A percentile compares a stretch with the other conserved stretches of the same genome.
Evolutionary conservation across 1,284 basidiomycete genomes (phyloP).

Genomic region (Hypsizygus ulmarius): DNA sequence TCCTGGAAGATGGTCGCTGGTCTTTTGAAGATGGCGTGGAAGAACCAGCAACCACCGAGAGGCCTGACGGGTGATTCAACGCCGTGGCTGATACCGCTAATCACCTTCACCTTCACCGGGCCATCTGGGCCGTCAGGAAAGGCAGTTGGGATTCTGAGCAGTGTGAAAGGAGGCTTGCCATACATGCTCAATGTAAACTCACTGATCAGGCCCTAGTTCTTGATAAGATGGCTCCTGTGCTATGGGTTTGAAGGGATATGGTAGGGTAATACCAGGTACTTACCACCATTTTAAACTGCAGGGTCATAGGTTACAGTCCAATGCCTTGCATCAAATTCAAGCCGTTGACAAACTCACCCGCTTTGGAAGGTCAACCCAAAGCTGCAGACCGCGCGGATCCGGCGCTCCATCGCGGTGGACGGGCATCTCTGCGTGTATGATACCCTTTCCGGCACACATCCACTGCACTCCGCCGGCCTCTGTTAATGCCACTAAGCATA

Average conservation of each 20-base stretch:
- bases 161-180: neutral
- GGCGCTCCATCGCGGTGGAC: constrained; percentile 66
- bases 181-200: constrained; percentile 20
- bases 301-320: constrained; percentile 21
- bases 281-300: constrained; percentile 78
- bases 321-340: neutral
- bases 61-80: constrained; percentile 85
- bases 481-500: constrained; percentile 13
- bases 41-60: constrained; percentile 91
- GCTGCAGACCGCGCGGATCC: constrained; percentile 79
- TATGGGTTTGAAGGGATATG: neutral
- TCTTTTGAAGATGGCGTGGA: constrained; percentile 75
- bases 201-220: constrained; percentile 67
- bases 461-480: constrained; percentile 88
- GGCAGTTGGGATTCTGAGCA: constrained; percentile 64
- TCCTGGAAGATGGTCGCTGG: constrained; percentile 78
- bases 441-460: constrained; percentile 86
- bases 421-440: constrained; percentile 92
- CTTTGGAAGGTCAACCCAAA: constrained; percentile 93
- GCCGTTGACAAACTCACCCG: constrained; percentile 38
- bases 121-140: constrained; percentile 74
- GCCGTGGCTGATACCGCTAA: constrained; percentile 87
- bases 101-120: constrained; percentile 74
- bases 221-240: constrained; percentile 73
- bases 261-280: constrained; percentile 24